Base-by-base conservation (phyloP, 1,284 basidiomycete genomes). In the Flammula alnicola region DNA sequence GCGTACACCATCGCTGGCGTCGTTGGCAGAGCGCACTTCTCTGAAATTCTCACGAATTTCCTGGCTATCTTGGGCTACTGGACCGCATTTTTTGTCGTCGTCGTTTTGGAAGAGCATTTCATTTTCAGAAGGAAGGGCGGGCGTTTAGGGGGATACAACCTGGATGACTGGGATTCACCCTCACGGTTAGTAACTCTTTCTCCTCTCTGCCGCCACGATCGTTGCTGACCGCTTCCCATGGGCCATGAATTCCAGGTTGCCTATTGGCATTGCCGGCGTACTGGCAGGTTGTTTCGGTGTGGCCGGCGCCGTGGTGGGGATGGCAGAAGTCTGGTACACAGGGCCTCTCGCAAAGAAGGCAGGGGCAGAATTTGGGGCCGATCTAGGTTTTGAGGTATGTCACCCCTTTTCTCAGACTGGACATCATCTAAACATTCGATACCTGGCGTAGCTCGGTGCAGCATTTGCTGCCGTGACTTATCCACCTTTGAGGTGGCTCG, bases 241-340 rank as follows among this genome's bases (percentile, higher is more conserved):
- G 6, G 5, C 17, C n/a, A n/a, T n/a, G n/a, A n/a, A n/a, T 19
- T 27, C 14, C 5, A 51, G 49, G 2, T 30, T 51, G 16, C 49
- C 49, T n/a, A 4, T 51, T 4, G 49, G 49, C 17, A 35, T 51
- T 27, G 49, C 49, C 4, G 49, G 49, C 8, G 20, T 51, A 1
- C 38, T 51, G n/a, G 49, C 49, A 23, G 49, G 37, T 3, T 32
- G 49, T 31, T 51, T 51, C 20, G 49, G 49, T 16, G 42, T 43
- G n/a, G 49, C 49, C 9, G 49, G 49, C 12, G 49, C 49, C 3
- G 49, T 51, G 7, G 49, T 51, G 8, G 49, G 49, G 0, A 51
- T 51, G 49, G 22, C 49, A 9, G 49, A 51, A 32, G 49, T 45
- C 17, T 51, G 49, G 49, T 51, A 51, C 23, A 51, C 37, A 35